Base-by-base conservation (phyloP, 164 flowering plant genomes). In the Piper betle region DNA sequence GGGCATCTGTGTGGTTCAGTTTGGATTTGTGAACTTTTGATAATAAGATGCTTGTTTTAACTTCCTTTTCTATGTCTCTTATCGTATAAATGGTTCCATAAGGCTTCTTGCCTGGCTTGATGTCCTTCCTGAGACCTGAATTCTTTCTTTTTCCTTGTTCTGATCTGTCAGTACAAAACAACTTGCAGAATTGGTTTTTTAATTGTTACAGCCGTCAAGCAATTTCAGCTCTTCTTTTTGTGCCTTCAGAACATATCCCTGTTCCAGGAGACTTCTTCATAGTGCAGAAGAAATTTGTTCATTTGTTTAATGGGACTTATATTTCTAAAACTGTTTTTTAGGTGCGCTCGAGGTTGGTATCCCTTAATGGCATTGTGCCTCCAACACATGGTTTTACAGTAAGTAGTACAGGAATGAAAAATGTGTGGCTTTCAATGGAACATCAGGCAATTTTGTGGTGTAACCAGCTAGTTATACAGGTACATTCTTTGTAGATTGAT, bases 361-460 rank as follows among this genome's bases (percentile, higher is more conserved):
- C 97, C 7, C 84, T 94, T 68, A 87, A 94, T 65, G 96, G 88
- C 52, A 84, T 94, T 70, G 95, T 94, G 64, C 99, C 99, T 63
- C 71, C 88, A 12, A 80, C 85, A 59, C 84, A 88, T 79, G 96
- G 99, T 46, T 88, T 94, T 69, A 80, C 77, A 79, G 82, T 91
- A 62, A 83, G 85, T 68, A 91, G 88, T 66, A 79, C 87, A 38
- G 73, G 84, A 74, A 85, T 94, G 88, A 87, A 72, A 72, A 91
- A 88, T 75, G 99, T 88, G 54, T 94, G 99, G 99, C 70, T 94
- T 68, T 94, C 99, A 55, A 87, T 91, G 96, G 99, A 94, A 64
- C 99, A 94, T 76, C 99, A 94, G 70, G 85, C 81, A 72, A 91
- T 94, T 70, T 73, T 94, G 61, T 94, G 99, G 99, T 94, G 99